Evolutionary conservation across 1,139 yeast genomes (phyloP), one percentile per base, ranked within the genome.

Genomic region (Saccharomyces pastorianus): DNA sequence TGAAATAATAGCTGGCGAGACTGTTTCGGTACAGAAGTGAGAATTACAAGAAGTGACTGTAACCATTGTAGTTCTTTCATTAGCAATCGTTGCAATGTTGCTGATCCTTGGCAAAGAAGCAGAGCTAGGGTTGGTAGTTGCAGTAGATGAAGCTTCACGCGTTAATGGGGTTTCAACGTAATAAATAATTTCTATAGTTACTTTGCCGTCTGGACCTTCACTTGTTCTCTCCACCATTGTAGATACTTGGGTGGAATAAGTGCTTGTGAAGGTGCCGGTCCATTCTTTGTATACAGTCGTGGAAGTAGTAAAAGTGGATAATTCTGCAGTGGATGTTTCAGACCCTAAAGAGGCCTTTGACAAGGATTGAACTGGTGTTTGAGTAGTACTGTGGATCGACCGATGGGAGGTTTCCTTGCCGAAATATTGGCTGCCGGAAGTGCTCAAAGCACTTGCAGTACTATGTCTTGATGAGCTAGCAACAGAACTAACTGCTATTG

Each of bases 281-380:
- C 58, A 80, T 81, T 0, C 84, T 79, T 9, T 71, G 67, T 49
- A 75, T 13, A 31, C 34, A 31, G 34, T 31, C 4, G 34, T 31
- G 34, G 34, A 31, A 31, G 34, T 31, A 13, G 34, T 31, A 13
- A 31, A 31, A 31, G 34, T 31, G 34, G 34, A 31, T 13, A 31
- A 31, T 31, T 2, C 34, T 3, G 34, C 34, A 31, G 34, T 31
- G 2, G 34, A 4, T 3, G 34, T 31, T 31, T 31, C 34, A 31
- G 34, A 31, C 34, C 14, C 34, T 6, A 31, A 31, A 31, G 34
- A 31, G 34, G 34, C 34, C 34, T 31, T 31, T 31, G 34, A 4
- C 2, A 4, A 31, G 34, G 34, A 31, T 13, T 31, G 34, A 13
- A 13, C 34, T 31, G 34, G 34, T 31, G 14, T 31, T 31, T 31